These are phyloP conservation scores for Carpinus viminea DNA, from an alignment of 306 rosid species.

Conservation along the genomic window DNA sequence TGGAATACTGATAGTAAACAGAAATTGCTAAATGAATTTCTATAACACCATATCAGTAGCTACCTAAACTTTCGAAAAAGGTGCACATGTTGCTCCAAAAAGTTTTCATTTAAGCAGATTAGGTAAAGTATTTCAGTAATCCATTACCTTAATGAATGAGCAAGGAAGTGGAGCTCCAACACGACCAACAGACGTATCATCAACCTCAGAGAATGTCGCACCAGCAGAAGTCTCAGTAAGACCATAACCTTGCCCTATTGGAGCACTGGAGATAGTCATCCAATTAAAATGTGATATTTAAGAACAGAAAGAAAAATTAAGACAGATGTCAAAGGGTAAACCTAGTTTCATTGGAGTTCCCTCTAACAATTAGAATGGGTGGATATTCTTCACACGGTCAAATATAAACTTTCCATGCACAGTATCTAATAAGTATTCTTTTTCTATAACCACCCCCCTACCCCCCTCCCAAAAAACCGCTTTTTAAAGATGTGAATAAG, in stretches of 20 bases:
- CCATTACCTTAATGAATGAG: slow-evolving; percentile 74
- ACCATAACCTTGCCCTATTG: slow-evolving; percentile 97
- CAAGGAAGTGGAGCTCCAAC: slow-evolving; percentile 99
- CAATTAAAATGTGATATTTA: slow-evolving; percentile 26
- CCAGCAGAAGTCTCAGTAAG: slow-evolving; percentile 98
- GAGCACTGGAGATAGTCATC: slow-evolving; percentile 59
- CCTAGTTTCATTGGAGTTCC: slow-evolving; percentile 13
- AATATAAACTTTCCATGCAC: background rate
- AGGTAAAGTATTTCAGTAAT: slow-evolving; percentile 17
- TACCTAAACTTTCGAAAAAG: background rate
- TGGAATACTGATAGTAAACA: background rate
- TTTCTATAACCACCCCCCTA: background rate
- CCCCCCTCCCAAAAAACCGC: too few relatives aligned
- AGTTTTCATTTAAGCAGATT: slow-evolving; percentile 9
- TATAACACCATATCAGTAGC: background rate
- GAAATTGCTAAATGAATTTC: background rate
- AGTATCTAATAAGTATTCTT: background rate
- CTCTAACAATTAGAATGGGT: background rate
- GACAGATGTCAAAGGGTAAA: slow-evolving; percentile 8
- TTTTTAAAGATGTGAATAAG: too few relatives aligned
- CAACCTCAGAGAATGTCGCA: slow-evolving; percentile 87
- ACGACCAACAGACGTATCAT: slow-evolving; percentile 85
- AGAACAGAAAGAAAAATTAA: background rate
- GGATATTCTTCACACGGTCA: background rate
- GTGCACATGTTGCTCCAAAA: slow-evolving; percentile 2